Evolutionary conservation across 1,284 basidiomycete genomes (phyloP).

Genomic region (Hypsizygus ulmarius): DNA sequence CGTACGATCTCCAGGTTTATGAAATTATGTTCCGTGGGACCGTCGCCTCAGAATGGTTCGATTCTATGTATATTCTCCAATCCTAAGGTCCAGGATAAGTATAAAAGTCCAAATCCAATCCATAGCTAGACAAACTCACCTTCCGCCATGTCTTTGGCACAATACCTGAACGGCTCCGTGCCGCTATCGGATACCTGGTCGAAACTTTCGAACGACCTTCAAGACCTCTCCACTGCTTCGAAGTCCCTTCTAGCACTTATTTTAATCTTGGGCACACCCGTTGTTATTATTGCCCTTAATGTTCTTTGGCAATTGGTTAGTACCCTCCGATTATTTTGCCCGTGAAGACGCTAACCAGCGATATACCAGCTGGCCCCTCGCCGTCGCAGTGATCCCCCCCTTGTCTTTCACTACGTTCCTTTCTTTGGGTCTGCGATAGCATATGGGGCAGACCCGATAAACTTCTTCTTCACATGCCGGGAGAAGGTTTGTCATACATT

Average conservation of each 20-base stretch:
- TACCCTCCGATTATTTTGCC: background rate
- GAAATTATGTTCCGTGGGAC: background rate
- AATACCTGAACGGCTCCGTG: background rate
- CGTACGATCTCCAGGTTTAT: background rate
- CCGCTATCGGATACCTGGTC: background rate
- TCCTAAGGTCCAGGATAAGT: too few relatives aligned
- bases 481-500: conserved; percentile 66
- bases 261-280: background rate
- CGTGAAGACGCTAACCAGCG: background rate
- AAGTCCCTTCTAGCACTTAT: background rate
- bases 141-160: background rate
- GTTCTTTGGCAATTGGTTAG: conserved; percentile 3
- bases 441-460: conserved; percentile 82
- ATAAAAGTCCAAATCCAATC: too few relatives aligned
- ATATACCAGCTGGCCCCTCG: conserved; percentile 40
- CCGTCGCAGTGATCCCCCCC: conserved; percentile 60
- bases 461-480: conserved; percentile 72
- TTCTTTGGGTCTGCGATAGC: conserved; percentile 70
- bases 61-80: conserved; percentile 25
- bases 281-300: background rate
- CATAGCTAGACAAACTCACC: background rate
- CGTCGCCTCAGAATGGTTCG: conserved; percentile 25
- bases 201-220: background rate
- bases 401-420: conserved; percentile 80
- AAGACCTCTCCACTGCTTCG: background rate